phyloP scores from a whole-genome alignment of 2,329 filamentous ascomycete species.

The Beauveria asiatica region DNA sequence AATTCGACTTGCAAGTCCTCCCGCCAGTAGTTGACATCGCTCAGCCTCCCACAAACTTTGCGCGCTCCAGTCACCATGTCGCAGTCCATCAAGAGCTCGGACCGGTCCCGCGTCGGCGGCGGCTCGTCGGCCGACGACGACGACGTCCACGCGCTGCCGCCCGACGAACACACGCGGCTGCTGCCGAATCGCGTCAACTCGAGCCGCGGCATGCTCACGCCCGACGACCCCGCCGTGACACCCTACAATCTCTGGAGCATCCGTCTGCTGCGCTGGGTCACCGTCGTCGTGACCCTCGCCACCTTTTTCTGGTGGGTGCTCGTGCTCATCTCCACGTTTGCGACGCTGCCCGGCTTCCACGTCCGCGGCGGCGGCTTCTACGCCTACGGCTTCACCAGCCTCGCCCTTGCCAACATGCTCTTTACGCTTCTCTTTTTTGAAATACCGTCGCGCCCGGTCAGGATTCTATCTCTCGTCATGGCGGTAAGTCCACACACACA shows the following conservation, averaged over 20 bases:
- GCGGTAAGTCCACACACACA: constrained; percentile 24
- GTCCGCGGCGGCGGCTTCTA: constrained; percentile 89
- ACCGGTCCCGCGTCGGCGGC: not conserved
- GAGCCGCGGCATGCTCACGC: constrained; percentile 26
- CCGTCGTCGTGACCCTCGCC: constrained; percentile 64
- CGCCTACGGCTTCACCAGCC: constrained; percentile 71
- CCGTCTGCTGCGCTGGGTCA: constrained; percentile 68
- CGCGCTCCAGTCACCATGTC: not conserved
- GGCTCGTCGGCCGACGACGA: constrained; percentile 13
- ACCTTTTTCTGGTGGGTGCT: constrained; percentile 91
- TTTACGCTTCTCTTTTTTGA: constrained; percentile 81
- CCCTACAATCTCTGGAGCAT: constrained; percentile 95
- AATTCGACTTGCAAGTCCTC: too few species aligned
- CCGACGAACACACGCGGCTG: constrained; percentile 54
- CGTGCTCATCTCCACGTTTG: constrained; percentile 80
- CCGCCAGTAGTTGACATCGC: too few species aligned
- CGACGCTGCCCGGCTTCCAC: constrained; percentile 80
- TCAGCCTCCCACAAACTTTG: too few species aligned
- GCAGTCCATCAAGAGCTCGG: not conserved
- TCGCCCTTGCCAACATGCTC: constrained; percentile 68
- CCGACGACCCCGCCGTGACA: constrained; percentile 51
- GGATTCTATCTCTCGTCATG: constrained; percentile 62
- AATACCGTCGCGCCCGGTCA: constrained; percentile 70
- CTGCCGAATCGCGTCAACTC: constrained; percentile 59
- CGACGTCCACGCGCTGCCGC: constrained; percentile 20